Base-by-base conservation (phyloP, 2,329 filamentous ascomycete species). In the Rhynchosporium agropyri region DNA sequence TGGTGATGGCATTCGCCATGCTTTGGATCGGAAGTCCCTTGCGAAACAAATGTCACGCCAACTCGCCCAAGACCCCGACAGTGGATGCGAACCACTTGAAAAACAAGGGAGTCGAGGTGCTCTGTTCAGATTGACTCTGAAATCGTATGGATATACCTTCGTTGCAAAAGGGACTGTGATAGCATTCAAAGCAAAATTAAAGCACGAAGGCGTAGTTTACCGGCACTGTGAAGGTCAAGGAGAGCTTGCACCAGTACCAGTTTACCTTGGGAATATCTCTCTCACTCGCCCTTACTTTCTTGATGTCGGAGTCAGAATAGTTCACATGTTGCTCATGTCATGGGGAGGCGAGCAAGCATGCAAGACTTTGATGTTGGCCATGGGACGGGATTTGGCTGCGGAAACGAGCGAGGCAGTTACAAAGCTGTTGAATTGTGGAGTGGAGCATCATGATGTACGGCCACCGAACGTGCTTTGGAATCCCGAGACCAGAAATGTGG, bases 91-190 rank as follows among this genome's bases (percentile, higher is more conserved):
- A 38, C 65, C 63, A 63, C 60, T 69, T 64, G 62, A 63, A 60
- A 68, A 68, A 58, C 62, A 68, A 67, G 76, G 79, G 4, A 67
- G 77, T 0, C 72, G 75, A 8, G 74, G 78, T 15, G 76, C 74
- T 4, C 68, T 80, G 5, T 81, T 82, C 65, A 70, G 74, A 60
- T 68, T 81, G 3, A 77, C 75, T 8, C 72, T 81, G 45, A 67
- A 76, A 29, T 69, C 63, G 2, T 75, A 80, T 64, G 74, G 77
- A 63, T 81, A 81, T 70, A 79, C 75, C 1, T 77, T 81, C 51
- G 70, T 77, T 33, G 70, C 74, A 56, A 82, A 82, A 67, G 76
- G 75, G 28, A 80, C 74, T 1, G 70, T 76, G 2, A 31, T 15
- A 28, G 71, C 63, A 20, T 77, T 77, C 26, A 64, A 75, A 38